phyloP scores from a whole-genome alignment of 2,329 filamentous ascomycete genomes.

The Diaporthe caulivora region DNA sequence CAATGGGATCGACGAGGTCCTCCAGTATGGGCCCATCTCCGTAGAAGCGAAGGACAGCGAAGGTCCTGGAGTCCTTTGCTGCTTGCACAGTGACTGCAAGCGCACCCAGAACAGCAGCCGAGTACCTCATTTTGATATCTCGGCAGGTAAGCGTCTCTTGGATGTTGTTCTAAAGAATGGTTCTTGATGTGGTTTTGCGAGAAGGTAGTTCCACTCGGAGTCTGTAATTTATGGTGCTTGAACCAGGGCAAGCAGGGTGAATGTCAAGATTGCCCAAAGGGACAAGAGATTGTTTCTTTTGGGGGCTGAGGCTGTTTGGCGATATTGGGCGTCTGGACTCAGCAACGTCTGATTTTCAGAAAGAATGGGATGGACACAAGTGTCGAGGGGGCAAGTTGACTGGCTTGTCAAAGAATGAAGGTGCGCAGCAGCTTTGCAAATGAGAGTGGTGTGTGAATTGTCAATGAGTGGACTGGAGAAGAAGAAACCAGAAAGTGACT shows the following conservation, averaged over 20 bases:
- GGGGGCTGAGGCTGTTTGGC: neutral
- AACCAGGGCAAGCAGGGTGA: constrained; percentile 49
- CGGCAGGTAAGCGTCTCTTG: neutral
- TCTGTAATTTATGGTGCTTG: constrained; percentile 43
- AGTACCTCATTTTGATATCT: constrained; percentile 27
- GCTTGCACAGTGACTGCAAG: constrained; percentile 53
- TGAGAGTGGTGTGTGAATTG: neutral
- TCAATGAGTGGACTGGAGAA: constrained; percentile 25
- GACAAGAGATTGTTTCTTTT: neutral
- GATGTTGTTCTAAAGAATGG: neutral
- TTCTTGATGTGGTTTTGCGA: neutral
- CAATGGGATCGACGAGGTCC: constrained; percentile 76
- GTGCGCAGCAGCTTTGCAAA: constrained; percentile 38
- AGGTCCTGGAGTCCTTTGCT: constrained; percentile 62
- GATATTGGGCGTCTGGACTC: neutral
- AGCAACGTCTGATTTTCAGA: neutral
- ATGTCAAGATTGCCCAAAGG: neutral
- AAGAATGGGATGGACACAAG: constrained; percentile 11
- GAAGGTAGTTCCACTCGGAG: constrained; percentile 2
- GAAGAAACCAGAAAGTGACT: constrained; percentile 10
- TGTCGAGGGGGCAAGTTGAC: constrained; percentile 13
- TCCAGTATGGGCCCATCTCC: constrained; percentile 72
- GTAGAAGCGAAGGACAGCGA: constrained; percentile 79
- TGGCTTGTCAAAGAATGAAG: constrained; percentile 25
- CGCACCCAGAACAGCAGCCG: constrained; percentile 48